Base-by-base conservation (phyloP, 202 grass and related monocot genomes). In the Elaeis oleifera region DNA sequence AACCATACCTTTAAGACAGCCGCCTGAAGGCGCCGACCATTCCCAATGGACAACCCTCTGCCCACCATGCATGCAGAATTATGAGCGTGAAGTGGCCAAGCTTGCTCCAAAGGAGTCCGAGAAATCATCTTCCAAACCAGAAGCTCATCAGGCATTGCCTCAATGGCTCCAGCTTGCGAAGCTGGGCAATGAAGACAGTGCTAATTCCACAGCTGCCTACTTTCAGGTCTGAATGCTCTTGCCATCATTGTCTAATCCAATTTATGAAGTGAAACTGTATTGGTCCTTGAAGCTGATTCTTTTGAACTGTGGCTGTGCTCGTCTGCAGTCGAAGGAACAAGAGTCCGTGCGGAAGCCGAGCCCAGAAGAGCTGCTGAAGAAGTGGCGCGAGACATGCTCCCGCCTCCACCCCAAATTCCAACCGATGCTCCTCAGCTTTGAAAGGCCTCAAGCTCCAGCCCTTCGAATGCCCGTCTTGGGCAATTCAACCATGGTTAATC, bases 1-100 rank as follows among this genome's bases (percentile, higher is more conserved):
- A 56, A 56, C 65, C 4, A 9, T 83, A 64, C 70, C 73, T 51
- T 13, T 20, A n/a, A 52, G 48, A 0, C 23, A 23, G 23, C 60
- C 72, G 11, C 68, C 53, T 0, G 22, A 54, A 48, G 44, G 26
- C n/a, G 55, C 65, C 54, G 49, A 76, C 55, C 52, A 44, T 3
- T 28, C 53, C 17, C 51, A 50, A n/a, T 78, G 61, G 62, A 57
- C 49, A 1, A 18, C 22, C 29, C 81, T 99, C 78, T 99, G 94
- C 75, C 68, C 61, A 23, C 1, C 80, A 25, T 99, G 94, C 75
- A 89, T 76, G 59, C 76, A 59, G 39, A 54, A 53, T n/a, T 94
- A 87, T 5, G 88, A 94, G 13, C 59, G 64, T 19, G 94, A 99
- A 61, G 59, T 99, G 5, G 80, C 69, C 36, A 87, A 89, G 64